Percentiles rank a stretch among this genome's conserved stretches.
Evolutionary conservation across 768 basidiomycete species (phyloP).

Genomic region (Tricholoma terreum): DNA sequence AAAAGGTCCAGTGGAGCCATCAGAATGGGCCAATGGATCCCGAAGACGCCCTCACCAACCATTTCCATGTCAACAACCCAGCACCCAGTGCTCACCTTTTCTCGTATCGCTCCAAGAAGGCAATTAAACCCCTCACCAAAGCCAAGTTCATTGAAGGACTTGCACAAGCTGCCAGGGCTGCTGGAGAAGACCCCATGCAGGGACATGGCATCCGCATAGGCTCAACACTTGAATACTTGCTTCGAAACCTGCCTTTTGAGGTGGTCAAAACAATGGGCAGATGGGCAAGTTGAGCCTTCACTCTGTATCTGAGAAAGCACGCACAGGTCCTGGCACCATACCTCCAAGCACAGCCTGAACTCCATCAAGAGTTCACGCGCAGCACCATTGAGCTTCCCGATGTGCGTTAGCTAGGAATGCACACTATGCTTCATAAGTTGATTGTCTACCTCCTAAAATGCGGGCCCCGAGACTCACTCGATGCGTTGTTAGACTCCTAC

Average conservation of each 20-base stretch:
- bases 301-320: slow-evolving; percentile 10
- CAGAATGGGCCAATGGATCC: slow-evolving; percentile 28
- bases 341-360: slow-evolving; percentile 8
- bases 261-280: slow-evolving; percentile 33
- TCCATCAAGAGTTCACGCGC: no score
- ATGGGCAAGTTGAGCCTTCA: slow-evolving; percentile 31
- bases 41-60: slow-evolving; percentile 16
- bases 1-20: slow-evolving; percentile 30
- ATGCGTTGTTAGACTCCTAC: no score
- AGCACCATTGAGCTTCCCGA: no score
- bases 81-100: slow-evolving; percentile 25
- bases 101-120: slow-evolving; percentile 14
- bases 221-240: slow-evolving; percentile 33
- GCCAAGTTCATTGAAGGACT: slow-evolving; percentile 19
- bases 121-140: slow-evolving; percentile 24
- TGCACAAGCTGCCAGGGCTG: slow-evolving; percentile 4
- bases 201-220: slow-evolving; percentile 31
- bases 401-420: no score
- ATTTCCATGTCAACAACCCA: slow-evolving; percentile 29
- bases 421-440: no score
- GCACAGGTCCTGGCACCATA: slow-evolving; percentile 15
- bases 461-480: no score
- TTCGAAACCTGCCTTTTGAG: slow-evolving; percentile 34
- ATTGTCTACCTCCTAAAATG: no score
- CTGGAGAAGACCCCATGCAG: slow-evolving; percentile 13